Conservation (phyloP, 2,329 filamentous ascomycete species). For the Dryadomyces quercivorus region DNA sequence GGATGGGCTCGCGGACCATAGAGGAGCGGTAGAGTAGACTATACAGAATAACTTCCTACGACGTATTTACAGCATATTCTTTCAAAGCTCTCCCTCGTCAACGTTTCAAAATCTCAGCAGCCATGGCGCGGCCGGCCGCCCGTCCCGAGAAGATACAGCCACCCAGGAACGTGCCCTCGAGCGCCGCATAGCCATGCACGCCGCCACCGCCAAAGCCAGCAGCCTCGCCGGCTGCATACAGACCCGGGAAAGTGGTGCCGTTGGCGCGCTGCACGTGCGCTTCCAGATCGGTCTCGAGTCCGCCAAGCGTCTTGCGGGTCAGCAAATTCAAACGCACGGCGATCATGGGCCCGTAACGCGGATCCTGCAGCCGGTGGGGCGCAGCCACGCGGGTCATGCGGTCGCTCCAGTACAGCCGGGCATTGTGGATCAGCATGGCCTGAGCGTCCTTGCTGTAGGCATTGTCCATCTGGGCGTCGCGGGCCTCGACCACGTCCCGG, state of each 20-base stretch:
- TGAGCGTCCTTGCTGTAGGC: constrained; percentile 47
- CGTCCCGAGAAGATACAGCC: constrained; percentile 52
- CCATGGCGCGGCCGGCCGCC: constrained; percentile 42
- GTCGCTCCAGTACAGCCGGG: constrained; percentile 43
- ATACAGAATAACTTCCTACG: no score
- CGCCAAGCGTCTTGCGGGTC: constrained; percentile 48
- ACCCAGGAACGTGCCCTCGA: constrained; percentile 50
- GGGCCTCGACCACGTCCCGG: constrained; percentile 33
- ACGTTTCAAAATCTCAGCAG: constrained; percentile 26
- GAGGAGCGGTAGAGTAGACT: no score
- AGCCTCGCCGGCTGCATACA: constrained; percentile 49
- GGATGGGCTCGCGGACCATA: constrained; percentile 17
- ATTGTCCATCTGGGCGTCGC: constrained; percentile 45
- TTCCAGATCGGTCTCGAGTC: constrained; percentile 45
- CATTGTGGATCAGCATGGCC: constrained; percentile 48
- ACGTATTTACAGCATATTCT: not conserved
- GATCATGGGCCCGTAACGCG: constrained; percentile 43
- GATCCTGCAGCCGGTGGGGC: constrained; percentile 42
- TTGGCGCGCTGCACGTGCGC: constrained; percentile 40
- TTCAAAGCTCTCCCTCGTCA: not conserved
- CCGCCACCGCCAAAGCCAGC: constrained; percentile 51
- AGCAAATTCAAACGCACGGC: constrained; percentile 48
- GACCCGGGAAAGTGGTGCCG: constrained; percentile 36
- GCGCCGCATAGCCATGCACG: constrained; percentile 48
- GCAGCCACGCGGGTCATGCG: constrained; percentile 35